Percentiles rank a stretch among this genome's conserved stretches.
These are phyloP conservation scores for Leptographium wingfieldii DNA, from an alignment of 2,329 filamentous ascomycete genomes.

Conservation along the genomic window DNA sequence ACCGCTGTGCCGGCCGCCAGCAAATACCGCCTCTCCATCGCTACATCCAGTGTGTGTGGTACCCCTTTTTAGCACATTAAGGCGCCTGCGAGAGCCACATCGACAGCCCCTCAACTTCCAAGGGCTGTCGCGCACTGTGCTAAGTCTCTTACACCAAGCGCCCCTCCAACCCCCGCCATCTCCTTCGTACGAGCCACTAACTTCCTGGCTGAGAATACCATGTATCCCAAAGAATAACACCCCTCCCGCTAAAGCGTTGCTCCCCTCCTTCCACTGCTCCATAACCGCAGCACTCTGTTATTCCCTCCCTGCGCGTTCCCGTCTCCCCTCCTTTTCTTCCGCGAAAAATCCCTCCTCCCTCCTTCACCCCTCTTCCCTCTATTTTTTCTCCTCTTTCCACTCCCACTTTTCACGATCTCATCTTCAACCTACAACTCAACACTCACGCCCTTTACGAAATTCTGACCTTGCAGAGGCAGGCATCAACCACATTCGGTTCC, in stretches of 20 bases:
- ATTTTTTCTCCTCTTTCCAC: constrained; percentile 10
- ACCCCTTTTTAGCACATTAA: neutral
- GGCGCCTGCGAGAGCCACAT: neutral
- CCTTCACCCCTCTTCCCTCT: constrained; percentile 15
- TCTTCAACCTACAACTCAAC: neutral
- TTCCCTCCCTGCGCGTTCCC: constrained; percentile 9
- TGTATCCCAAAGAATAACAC: constrained; percentile 3
- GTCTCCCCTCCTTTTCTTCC: constrained; percentile 12
- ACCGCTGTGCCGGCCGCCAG: neutral
- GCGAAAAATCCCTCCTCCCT: constrained; percentile 12
- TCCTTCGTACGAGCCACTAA: constrained; percentile 7
- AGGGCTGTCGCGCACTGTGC: neutral
- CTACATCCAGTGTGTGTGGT: neutral
- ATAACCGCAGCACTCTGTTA: constrained; percentile 7
- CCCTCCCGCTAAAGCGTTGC: constrained; percentile 12
- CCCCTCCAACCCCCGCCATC: constrained; percentile 13
- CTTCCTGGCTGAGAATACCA: neutral
- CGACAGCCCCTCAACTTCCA: neutral
- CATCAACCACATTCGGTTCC: neutral
- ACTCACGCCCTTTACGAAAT: neutral
- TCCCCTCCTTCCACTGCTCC: constrained; percentile 8
- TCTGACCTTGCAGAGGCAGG: neutral
- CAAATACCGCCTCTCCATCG: neutral
- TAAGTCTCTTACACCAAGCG: neutral
- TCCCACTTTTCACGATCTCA: neutral